These are phyloP conservation scores for Sporothrix pseudoabietina DNA, from an alignment of 2,329 filamentous ascomycete species.

Conservation along the genomic window DNA sequence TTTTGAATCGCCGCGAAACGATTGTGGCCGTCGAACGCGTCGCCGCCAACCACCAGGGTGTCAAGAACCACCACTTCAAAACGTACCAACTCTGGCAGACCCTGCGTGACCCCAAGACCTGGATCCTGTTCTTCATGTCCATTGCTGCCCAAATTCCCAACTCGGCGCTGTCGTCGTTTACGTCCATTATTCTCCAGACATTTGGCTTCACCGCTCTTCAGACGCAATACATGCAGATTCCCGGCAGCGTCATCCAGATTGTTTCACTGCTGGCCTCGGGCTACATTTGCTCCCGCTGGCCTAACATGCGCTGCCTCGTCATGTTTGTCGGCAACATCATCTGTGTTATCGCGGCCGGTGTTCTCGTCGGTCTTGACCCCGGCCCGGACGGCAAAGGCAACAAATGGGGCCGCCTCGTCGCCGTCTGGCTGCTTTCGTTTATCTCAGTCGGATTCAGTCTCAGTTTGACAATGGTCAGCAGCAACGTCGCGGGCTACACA, in stretches of 20 bases:
- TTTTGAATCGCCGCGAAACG: constrained; percentile 54
- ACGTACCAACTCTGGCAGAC: constrained; percentile 59
- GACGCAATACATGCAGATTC: constrained; percentile 53
- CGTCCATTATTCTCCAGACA: constrained; percentile 41
- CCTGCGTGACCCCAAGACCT: constrained; percentile 60
- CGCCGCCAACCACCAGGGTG: constrained; percentile 59
- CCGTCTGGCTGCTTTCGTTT: constrained; percentile 51
- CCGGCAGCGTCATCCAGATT: constrained; percentile 60
- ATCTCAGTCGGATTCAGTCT: constrained; percentile 49
- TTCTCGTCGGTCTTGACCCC: constrained; percentile 52
- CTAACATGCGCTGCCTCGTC: constrained; percentile 54
- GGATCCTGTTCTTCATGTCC: constrained; percentile 53
- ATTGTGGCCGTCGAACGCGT: constrained; percentile 58
- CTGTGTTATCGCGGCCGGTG: constrained; percentile 55
- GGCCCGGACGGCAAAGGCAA: constrained; percentile 42
- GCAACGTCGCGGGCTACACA: constrained; percentile 57
- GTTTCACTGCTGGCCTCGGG: constrained; percentile 54
- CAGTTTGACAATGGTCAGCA: constrained; percentile 55
- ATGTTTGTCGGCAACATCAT: constrained; percentile 59
- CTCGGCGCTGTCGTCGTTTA: constrained; percentile 46
- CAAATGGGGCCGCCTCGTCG: constrained; percentile 58
- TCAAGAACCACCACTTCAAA: constrained; percentile 60
- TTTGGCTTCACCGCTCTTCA: constrained; percentile 41
- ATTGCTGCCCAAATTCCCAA: constrained; percentile 35
- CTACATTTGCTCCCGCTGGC: constrained; percentile 55